A percentile compares a stretch with the other conserved stretches of the same genome.
Conservation (phyloP, 345 rosid species). For the Pugionium cornutum region DNA sequence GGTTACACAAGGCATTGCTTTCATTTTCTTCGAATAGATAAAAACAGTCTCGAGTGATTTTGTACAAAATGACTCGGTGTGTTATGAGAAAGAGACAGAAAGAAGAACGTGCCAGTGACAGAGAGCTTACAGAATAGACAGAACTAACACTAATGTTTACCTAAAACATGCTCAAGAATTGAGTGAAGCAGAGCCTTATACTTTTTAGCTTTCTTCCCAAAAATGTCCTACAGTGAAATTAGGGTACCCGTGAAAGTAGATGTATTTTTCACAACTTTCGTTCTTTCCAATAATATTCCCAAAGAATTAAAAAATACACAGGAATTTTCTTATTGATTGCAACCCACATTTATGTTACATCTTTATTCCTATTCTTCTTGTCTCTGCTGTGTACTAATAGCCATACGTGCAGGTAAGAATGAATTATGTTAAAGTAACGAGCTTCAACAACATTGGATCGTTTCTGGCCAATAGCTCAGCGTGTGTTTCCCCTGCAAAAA, state of each 20-base stretch:
- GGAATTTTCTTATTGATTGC: conserved; percentile 21
- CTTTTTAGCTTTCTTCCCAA: conserved; percentile 22
- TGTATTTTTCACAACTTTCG: conserved; percentile 4
- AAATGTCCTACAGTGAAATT: conserved; percentile 18
- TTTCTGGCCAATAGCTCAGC: conserved; percentile 31
- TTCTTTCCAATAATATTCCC: conserved; percentile 19
- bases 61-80: conserved; percentile 21
- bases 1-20: background rate
- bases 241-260: no score
- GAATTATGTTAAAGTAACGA: conserved; percentile 28
- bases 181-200: conserved; percentile 27
- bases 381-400: conserved; percentile 23
- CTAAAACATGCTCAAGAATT: conserved; percentile 30
- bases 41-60: background rate
- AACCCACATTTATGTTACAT: conserved; percentile 25
- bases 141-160: conserved; percentile 4
- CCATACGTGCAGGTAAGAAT: conserved; percentile 23
- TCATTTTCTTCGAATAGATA: conserved; percentile 1
- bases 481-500: conserved; percentile 31
- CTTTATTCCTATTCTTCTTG: conserved; percentile 39
- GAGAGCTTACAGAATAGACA: conserved; percentile 29
- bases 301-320: conserved; percentile 38
- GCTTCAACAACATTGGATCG: conserved; percentile 26
- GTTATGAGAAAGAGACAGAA: background rate
- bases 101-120: conserved; percentile 1